Percentiles rank a stretch among this genome's conserved stretches.
Conservation (phyloP, 208 protist genomes). For the Leishmania major region DNA sequence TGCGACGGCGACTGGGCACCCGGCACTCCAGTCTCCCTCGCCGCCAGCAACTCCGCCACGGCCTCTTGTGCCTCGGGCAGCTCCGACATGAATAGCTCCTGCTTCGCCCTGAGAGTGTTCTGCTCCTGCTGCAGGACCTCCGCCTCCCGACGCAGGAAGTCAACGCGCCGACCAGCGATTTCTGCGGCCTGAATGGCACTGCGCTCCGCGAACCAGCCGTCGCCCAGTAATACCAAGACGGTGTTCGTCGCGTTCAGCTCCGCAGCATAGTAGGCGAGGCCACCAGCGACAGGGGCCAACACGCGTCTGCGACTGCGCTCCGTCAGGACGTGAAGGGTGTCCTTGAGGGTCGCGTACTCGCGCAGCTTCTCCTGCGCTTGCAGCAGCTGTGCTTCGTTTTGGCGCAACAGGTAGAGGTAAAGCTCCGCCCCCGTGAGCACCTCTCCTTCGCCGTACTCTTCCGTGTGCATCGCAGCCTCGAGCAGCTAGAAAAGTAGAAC, state of each 20-base stretch:
- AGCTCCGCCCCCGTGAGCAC: constrained; percentile 75
- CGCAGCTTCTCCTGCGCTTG: constrained; percentile 31
- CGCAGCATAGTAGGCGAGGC: constrained; percentile 82
- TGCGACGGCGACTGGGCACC: constrained; percentile 8
- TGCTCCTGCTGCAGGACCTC: constrained; percentile 67
- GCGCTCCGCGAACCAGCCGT: constrained; percentile 89
- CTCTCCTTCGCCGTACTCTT: constrained; percentile 47
- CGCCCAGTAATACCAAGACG: constrained; percentile 86
- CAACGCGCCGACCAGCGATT: constrained; percentile 65
- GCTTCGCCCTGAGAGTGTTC: constrained; percentile 39
- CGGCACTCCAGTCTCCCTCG: constrained; percentile 26
- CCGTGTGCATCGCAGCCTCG: constrained; percentile 2
- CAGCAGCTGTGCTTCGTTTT: constrained; percentile 54
- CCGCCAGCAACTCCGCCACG: constrained; percentile 47
- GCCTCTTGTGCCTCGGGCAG: constrained; percentile 60
- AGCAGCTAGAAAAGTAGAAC: not conserved
- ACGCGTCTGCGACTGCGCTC: constrained; percentile 57
- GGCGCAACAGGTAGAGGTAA: constrained; percentile 56
- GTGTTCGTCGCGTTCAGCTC: constrained; percentile 83
- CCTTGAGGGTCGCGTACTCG: constrained; percentile 56
- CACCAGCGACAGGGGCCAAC: constrained; percentile 79
- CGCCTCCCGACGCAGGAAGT: constrained; percentile 76
- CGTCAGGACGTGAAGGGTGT: constrained; percentile 57
- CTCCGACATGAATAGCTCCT: constrained; percentile 72
- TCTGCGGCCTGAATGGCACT: constrained; percentile 75